Percentiles rank a stretch among this genome's conserved stretches.
These are phyloP conservation scores for Apiospora hydei DNA, from an alignment of 2,329 filamentous ascomycete species.

Conservation along the genomic window DNA sequence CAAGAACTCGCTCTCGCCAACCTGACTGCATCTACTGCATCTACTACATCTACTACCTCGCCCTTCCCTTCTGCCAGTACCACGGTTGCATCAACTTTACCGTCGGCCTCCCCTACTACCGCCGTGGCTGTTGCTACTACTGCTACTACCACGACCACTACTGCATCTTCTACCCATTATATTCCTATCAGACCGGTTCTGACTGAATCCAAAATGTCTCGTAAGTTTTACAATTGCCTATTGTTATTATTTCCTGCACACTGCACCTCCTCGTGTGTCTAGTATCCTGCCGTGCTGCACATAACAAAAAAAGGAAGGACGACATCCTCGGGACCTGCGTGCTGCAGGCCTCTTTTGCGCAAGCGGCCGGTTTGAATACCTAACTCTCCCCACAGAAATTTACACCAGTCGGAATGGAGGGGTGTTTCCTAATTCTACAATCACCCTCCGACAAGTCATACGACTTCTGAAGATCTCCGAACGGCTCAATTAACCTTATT, in stretches of 20 bases:
- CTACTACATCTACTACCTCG: not conserved
- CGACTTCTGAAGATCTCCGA: slow-evolving; percentile 12
- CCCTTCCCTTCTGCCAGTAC: not conserved
- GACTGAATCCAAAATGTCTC: slow-evolving; percentile 9
- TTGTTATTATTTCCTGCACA: not conserved
- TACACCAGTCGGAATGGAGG: slow-evolving; percentile 5
- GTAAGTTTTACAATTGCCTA: not conserved
- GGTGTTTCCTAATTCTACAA: slow-evolving; percentile 21
- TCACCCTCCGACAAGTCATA: slow-evolving; percentile 14
- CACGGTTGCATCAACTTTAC: not conserved
- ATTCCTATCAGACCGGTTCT: slow-evolving; percentile 6
- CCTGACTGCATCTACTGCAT: not conserved
- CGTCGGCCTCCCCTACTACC: not conserved
- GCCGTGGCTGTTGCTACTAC: not conserved
- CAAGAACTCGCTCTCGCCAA: slow-evolving; percentile 23
- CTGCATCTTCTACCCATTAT: not conserved
- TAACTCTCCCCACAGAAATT: slow-evolving; percentile 22
- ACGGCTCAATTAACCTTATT: slow-evolving; percentile 18
- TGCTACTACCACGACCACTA: no score
- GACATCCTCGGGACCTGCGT: not conserved
- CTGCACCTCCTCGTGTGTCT: not conserved
- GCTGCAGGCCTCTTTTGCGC: slow-evolving; percentile 6
- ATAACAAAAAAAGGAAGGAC: not conserved
- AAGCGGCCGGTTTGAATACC: not conserved
- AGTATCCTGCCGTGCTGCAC: not conserved